Percentiles rank a stretch among this genome's conserved stretches.
Conservation (phyloP, 208 protist species). For the Plasmodiophora brassicae region DNA sequence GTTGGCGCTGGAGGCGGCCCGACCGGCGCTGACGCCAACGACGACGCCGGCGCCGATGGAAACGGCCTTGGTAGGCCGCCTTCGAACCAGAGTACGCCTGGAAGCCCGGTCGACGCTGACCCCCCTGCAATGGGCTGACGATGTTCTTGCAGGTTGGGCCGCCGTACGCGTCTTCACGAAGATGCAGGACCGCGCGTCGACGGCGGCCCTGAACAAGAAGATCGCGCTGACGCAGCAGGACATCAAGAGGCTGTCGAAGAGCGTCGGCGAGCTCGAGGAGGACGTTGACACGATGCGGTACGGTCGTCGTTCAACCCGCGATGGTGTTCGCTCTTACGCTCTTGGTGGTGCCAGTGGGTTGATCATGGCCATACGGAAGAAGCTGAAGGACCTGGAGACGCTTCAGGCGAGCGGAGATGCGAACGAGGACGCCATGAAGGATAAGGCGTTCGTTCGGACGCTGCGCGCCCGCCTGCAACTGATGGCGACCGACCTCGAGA, state of each 20-base stretch:
- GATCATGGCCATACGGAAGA: not conserved
- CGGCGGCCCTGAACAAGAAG: not conserved
- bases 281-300: conserved; percentile 23
- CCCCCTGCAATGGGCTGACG: no score
- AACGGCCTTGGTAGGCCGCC: no score
- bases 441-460: conserved; percentile 7
- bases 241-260: not conserved
- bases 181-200: not conserved
- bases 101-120: no score
- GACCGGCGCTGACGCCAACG: not conserved
- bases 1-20: no score
- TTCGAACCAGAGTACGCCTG: no score
- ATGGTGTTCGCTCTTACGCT: no score
- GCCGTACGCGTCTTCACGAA: conserved; percentile 11
- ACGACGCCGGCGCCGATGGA: no score
- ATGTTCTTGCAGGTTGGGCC: not conserved
- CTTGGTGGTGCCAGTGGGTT: not conserved
- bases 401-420: not conserved
- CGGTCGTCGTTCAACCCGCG: not conserved
- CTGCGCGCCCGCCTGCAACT: not conserved
- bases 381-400: not conserved
- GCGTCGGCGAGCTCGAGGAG: not conserved
- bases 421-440: not conserved
- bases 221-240: not conserved
- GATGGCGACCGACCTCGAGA: not conserved